A percentile compares a stretch with the other conserved stretches of the same genome.
These are phyloP conservation scores for Pyrenophora teres DNA, from an alignment of 2,329 filamentous ascomycete genomes.

Conservation along the genomic window DNA sequence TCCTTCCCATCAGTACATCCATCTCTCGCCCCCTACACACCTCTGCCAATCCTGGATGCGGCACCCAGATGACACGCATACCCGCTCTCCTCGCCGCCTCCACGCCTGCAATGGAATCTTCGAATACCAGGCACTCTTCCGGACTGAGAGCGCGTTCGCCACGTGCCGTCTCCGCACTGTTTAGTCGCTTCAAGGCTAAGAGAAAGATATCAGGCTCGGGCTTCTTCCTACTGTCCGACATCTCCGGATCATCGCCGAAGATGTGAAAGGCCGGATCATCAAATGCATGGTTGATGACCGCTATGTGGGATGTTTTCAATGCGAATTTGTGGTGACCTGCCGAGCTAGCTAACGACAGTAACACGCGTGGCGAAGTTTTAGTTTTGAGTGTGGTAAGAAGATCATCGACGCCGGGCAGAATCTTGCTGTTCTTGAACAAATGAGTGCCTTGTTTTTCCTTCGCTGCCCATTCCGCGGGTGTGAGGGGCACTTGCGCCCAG, in stretches of 20 bases:
- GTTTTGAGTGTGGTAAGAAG: conserved; percentile 1
- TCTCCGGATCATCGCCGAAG: conserved; percentile 9
- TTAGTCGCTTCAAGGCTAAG: conserved; percentile 2
- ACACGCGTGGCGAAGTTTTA: background rate
- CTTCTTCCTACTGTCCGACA: conserved; percentile 12
- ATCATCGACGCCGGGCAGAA: background rate
- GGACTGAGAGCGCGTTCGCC: background rate
- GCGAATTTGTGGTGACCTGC: conserved; percentile 4
- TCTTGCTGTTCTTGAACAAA: conserved; percentile 17
- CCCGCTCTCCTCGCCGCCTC: conserved; percentile 3
- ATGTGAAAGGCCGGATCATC: conserved; percentile 3
- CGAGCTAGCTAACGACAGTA: conserved; percentile 8
- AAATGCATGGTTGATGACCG: background rate
- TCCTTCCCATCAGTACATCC: conserved; percentile 9
- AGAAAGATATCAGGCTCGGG: conserved; percentile 12
- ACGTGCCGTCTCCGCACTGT: background rate
- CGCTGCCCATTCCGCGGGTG: conserved; percentile 21
- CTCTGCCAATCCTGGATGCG: conserved; percentile 7
- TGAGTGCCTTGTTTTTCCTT: conserved; percentile 14
- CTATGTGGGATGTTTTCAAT: conserved; percentile 5
- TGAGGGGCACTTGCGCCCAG: conserved; percentile 26
- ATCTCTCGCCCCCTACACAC: conserved; percentile 8
- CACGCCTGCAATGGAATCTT: conserved; percentile 9
- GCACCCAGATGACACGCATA: conserved; percentile 8
- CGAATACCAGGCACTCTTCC: conserved; percentile 8